Conservation (phyloP, 305 asterid genomes). For the Fraxinus velutina region DNA sequence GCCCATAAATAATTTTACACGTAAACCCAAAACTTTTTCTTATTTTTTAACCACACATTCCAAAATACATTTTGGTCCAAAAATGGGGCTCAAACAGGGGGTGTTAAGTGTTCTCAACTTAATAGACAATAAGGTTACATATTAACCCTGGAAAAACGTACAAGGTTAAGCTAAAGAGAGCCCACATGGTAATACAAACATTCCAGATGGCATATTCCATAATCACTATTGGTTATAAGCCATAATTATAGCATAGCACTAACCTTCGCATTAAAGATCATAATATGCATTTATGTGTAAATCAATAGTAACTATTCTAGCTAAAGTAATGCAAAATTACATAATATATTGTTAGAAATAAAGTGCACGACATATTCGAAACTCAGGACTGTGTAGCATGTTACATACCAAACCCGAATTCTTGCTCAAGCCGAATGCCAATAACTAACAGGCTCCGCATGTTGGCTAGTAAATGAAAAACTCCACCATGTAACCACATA, state of each 20-base stretch:
- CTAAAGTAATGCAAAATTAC: neutral
- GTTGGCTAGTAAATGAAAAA: conserved; percentile 52
- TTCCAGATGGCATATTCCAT: neutral
- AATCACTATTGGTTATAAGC: neutral
- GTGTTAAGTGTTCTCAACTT: neutral
- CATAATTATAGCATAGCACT: neutral
- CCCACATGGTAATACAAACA: neutral
- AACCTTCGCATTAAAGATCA: neutral
- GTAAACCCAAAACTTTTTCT: neutral
- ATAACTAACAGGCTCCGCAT: conserved; percentile 49
- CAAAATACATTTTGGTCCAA: neutral
- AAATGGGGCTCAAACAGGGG: neutral
- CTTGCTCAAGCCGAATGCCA: conserved; percentile 53
- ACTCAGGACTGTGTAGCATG: neutral
- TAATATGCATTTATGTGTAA: neutral
- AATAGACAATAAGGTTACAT: neutral
- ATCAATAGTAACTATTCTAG: neutral
- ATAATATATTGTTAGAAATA: neutral
- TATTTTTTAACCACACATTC: neutral
- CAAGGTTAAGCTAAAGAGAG: neutral
- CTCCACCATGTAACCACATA: conserved; percentile 58
- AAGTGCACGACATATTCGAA: neutral
- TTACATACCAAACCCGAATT: conserved; percentile 49
- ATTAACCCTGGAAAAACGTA: neutral
- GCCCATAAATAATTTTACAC: neutral